Base-by-base conservation (phyloP, 441 rosid species). In the Daphne laureola region DNA sequence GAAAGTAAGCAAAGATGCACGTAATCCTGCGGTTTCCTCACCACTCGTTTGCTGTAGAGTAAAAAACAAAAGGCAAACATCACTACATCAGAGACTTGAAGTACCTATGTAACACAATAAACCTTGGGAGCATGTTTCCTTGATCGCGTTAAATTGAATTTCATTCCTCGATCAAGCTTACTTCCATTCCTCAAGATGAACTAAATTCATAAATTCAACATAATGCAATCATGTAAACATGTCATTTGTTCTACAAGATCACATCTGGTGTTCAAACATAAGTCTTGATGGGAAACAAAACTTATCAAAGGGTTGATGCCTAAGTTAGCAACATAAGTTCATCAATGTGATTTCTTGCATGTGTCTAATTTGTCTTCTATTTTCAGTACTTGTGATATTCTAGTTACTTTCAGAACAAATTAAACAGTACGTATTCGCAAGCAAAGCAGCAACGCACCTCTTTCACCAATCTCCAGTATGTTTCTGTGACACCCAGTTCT, bases 1-100 rank as follows among this genome's bases (percentile, higher is more conserved):
- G 75, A 89, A 89, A 18, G 90, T 77, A 40, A 93, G 85, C 79
- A 93, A 76, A 76, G 76, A 87, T 44, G 89, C 86, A 31, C 65
- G 70, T 73, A 84, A 52, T 48, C 80, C 47, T 14, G 84, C 66
- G 68, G 51, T 73, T 52, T 52, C 73, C 60, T 71, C 72, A 62
- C 57, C 46, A 61, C 67, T 70, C 64, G 60, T 67, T 87, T 78
- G 81, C 59, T 60, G 53, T 67, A 55, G 63, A 42, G 38, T 46
- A 26, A 8, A 12, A 53, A 8, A 60, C 35, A 31, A 46, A 43
- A 43, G 45, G 46, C 62, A 54, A 43, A 38, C 27, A 16, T n/a
- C n/a, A n/a, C n/a, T n/a, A n/a, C n/a, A n/a, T 65, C 27, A 66
- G 68, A 41, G 18, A 14, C 14, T 42, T 3, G 9, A 26, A 26